Evolutionary conservation across 2,329 filamentous ascomycete species (phyloP), one percentile per base, ranked within the genome.

Genomic region (Sordariomycetes sp.): DNA sequence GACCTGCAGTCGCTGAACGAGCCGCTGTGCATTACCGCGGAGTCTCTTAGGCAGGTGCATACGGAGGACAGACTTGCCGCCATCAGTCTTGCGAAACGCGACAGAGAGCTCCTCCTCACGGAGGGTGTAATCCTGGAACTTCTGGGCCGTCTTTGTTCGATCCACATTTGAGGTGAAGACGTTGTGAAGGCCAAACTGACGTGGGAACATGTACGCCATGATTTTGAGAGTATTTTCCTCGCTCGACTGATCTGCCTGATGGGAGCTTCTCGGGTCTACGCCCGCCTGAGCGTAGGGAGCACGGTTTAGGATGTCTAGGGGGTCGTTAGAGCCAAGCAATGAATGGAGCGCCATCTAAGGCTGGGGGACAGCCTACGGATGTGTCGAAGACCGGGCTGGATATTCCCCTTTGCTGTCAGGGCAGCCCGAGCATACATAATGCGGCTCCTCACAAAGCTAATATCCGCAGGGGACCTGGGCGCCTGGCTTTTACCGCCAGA

Each of bases 181-280:
- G 70, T 97, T 99, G 67, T 96, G 90, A 3, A 99, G 75, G 16
- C 83, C 83, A 66, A 96, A 97, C 66, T 97, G 92, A 12, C 87
- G 80, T 35, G 94, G 94, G 64, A 99, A 99, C 1, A 99, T 85
- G 70, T 97, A 93, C 76, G 93, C 94, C 81, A 96, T 83, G 22
- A 96, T 72, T 64, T 88, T 89, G 12, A 84, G 67, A 0, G 85
- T 88, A 61, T 87, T 80, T 14, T 71, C 66, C 1, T 75, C 22
- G 54, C 4, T 25, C 18, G 10, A 10, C 12, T 25, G 16, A 10
- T 35, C 43, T 3, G 3, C 22, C 7, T 18, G 22, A 25, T 12
- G 3, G 10, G 12, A 65, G 64, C 81, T 73, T 12, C 52, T 57
- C 52, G 55, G 35, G 54, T 2, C 11, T 25, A 16, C 14, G 24